phyloP scores from a whole-genome alignment of 257 asterid species.

The Datura wrightii region DNA sequence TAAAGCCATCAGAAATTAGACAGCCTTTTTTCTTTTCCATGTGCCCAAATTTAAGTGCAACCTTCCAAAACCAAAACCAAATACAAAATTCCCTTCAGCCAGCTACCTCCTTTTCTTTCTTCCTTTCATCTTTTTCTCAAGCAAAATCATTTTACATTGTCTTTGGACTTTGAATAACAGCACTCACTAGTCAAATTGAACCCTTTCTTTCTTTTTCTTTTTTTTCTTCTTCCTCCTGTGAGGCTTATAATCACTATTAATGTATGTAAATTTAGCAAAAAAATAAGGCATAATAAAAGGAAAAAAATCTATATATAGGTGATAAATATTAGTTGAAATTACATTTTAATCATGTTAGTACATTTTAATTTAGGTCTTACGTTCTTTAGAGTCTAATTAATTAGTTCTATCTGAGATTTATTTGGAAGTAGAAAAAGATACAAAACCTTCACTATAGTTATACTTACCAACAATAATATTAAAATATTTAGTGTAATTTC shows the following conservation, averaged over 20 bases:
- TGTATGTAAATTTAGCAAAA: neutral
- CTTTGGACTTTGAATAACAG: neutral
- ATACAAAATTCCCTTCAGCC: neutral
- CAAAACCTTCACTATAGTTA: too few relatives aligned
- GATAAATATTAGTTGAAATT: neutral
- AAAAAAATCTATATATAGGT: too few relatives aligned
- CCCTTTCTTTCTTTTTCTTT: neutral
- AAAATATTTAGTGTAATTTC: too few relatives aligned
- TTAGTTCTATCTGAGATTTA: neutral
- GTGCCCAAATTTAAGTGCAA: slow-evolving; percentile 72
- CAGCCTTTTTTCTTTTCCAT: slow-evolving; percentile 71
- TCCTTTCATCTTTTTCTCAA: neutral
- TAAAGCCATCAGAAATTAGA: slow-evolving; percentile 55
- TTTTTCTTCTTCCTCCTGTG: too few relatives aligned
- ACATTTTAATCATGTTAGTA: neutral
- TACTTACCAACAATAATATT: too few relatives aligned
- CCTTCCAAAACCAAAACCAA: slow-evolving; percentile 58
- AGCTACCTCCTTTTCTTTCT: slow-evolving; percentile 18
- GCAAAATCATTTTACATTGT: neutral
- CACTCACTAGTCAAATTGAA: neutral
- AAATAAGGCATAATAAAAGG: neutral
- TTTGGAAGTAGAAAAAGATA: neutral
- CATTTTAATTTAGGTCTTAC: neutral
- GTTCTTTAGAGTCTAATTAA: neutral
- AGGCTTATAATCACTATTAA: neutral